Evolutionary conservation across 768 basidiomycete genomes (phyloP).

Genomic region (Mycena galericulata): DNA sequence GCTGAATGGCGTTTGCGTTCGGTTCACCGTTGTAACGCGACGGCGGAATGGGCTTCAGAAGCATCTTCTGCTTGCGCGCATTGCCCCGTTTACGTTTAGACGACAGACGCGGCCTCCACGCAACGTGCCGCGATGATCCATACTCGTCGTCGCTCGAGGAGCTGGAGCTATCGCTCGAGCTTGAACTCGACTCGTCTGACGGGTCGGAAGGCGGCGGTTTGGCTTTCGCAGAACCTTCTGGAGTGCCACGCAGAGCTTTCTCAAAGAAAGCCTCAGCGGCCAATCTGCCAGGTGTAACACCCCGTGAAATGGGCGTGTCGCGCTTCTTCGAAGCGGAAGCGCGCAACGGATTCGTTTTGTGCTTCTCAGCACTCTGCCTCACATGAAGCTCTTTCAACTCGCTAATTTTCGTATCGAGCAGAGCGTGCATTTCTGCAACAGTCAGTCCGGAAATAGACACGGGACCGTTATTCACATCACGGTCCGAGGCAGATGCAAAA

Average conservation of each 20-base stretch:
- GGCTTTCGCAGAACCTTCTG: neutral
- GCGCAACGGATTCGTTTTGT: neutral
- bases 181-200: neutral
- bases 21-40: too few relatives aligned
- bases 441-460: too few relatives aligned
- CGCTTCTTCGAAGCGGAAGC: too few relatives aligned
- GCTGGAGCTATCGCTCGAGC: constrained; percentile 1
- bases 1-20: too few relatives aligned
- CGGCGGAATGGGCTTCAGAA: constrained; percentile 41
- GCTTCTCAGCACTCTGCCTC: neutral
- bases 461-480: too few relatives aligned
- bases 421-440: too few relatives aligned
- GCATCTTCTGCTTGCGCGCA: neutral
- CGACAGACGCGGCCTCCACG: neutral
- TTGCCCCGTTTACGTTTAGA: neutral
- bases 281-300: too few relatives aligned
- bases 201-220: neutral
- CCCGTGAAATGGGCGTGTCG: too few relatives aligned
- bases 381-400: neutral
- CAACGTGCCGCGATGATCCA: neutral
- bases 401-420: neutral
- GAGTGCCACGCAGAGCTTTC: too few relatives aligned
- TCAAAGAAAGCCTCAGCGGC: too few relatives aligned
- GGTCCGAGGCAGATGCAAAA: too few relatives aligned
- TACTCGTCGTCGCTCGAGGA: neutral